A percentile compares a stretch with the other conserved stretches of the same genome.
phyloP scores from a whole-genome alignment of 1,139 yeast genomes.

The Debaryomyces coudertii region DNA sequence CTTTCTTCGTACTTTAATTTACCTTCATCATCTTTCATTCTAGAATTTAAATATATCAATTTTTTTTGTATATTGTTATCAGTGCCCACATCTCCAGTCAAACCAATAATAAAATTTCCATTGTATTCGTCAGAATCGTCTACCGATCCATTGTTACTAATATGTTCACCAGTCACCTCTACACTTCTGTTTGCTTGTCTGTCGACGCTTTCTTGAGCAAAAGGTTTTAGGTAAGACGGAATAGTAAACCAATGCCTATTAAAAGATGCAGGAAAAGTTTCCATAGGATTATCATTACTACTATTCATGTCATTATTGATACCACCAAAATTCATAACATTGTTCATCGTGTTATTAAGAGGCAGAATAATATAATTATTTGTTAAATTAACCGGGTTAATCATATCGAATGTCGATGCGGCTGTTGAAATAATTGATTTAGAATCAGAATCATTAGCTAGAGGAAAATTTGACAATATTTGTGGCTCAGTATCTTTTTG shows the following conservation, averaged over 20 bases:
- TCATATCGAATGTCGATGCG: slow-evolving; percentile 29
- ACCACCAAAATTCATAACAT: slow-evolving; percentile 28
- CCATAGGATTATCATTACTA: not conserved
- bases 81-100: slow-evolving; percentile 15
- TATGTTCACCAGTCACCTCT: not conserved
- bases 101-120: slow-evolving; percentile 35
- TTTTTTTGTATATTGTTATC: slow-evolving; percentile 26
- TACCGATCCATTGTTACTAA: slow-evolving; percentile 3
- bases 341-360: slow-evolving; percentile 39
- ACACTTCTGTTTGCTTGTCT: not conserved
- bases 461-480: not conserved
- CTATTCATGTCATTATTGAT: not conserved
- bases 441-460: slow-evolving; percentile 10
- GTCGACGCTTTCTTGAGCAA: slow-evolving; percentile 10
- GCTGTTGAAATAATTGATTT: slow-evolving; percentile 16
- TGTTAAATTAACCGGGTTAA: slow-evolving; percentile 40
- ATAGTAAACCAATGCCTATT: slow-evolving; percentile 28
- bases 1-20: slow-evolving; percentile 16
- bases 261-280: not conserved
- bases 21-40: slow-evolving; percentile 10
- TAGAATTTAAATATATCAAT: slow-evolving; percentile 31
- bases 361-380: slow-evolving; percentile 46
- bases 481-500: slow-evolving; percentile 3
- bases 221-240: slow-evolving; percentile 26
- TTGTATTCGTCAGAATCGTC: slow-evolving; percentile 8